Conservation (phyloP, 2,329 filamentous ascomycete species). For the Xylariales sp. region DNA sequence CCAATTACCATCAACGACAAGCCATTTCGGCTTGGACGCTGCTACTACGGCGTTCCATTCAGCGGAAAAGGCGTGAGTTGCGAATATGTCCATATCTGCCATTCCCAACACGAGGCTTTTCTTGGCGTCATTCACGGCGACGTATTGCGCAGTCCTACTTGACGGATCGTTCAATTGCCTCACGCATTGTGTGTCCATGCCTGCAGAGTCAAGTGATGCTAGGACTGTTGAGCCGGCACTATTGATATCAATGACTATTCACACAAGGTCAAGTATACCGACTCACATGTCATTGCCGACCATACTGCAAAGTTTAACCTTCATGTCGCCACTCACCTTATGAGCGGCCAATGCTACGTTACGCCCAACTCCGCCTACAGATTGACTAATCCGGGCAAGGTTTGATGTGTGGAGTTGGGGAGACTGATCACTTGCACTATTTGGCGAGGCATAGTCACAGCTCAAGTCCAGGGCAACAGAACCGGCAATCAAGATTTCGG, state of each 20-base stretch:
- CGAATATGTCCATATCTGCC: constrained; percentile 89
- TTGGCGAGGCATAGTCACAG: constrained; percentile 61
- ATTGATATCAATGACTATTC: constrained; percentile 10
- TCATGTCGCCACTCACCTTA: constrained; percentile 52
- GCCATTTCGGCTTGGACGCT: constrained; percentile 61
- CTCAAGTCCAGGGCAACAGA: constrained; percentile 83
- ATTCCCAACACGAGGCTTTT: constrained; percentile 88
- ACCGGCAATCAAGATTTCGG: constrained; percentile 82
- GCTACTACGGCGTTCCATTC: constrained; percentile 58
- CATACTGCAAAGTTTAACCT: constrained; percentile 72
- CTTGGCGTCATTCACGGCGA: constrained; percentile 78
- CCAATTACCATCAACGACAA: constrained; percentile 90
- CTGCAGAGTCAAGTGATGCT: constrained; percentile 56
- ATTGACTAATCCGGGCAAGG: constrained; percentile 72
- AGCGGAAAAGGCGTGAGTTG: constrained; percentile 45
- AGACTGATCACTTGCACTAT: constrained; percentile 22
- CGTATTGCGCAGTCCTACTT: constrained; percentile 79
- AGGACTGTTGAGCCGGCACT: constrained; percentile 72
- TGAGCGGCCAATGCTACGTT: constrained; percentile 87
- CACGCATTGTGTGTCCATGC: constrained; percentile 62
- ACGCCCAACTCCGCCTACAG: constrained; percentile 84
- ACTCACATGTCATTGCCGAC: constrained; percentile 72
- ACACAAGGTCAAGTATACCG: neutral
- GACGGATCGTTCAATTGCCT: constrained; percentile 47
- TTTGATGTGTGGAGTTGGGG: constrained; percentile 76